Percentiles rank a stretch among this genome's conserved stretches.
Evolutionary conservation across 805 yeast species (phyloP).

Genomic region (Crinitomyces ghanaensis): DNA sequence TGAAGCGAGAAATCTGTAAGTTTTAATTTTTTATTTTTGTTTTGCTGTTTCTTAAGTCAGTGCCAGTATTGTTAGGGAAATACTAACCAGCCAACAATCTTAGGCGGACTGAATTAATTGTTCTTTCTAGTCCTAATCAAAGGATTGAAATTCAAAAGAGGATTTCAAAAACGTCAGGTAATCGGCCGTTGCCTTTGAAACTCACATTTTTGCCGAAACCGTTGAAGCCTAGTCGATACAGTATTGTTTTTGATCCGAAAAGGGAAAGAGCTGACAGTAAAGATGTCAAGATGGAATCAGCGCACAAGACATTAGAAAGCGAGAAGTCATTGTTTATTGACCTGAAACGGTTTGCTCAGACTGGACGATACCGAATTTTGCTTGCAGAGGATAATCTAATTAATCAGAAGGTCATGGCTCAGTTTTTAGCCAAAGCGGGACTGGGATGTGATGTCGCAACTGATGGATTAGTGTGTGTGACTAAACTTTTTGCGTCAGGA

Average conservation of each 20-base stretch:
- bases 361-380: conserved; percentile 31
- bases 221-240: conserved; percentile 17
- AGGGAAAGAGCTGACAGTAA: conserved; percentile 13
- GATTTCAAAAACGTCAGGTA: conserved; percentile 8
- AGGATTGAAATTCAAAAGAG: conserved; percentile 9
- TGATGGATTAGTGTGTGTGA: conserved; percentile 24
- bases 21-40: too few relatives aligned
- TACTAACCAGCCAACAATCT: too few relatives aligned
- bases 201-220: conserved; percentile 16
- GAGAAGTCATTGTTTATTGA: conserved; percentile 17
- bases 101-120: conserved; percentile 10
- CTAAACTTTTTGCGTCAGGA: conserved; percentile 13
- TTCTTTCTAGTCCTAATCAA: conserved; percentile 15
- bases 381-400: conserved; percentile 70
- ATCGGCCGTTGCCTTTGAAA: conserved; percentile 1
- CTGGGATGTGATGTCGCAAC: conserved; percentile 21
- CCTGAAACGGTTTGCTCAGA: conserved; percentile 11
- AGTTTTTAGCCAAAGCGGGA: conserved; percentile 23
- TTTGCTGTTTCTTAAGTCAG: too few relatives aligned
- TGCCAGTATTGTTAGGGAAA: too few relatives aligned
- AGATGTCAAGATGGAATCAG: conserved; percentile 16
- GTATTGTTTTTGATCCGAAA: conserved; percentile 18
- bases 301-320: conserved; percentile 12
- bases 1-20: too few relatives aligned
- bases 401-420: conserved; percentile 64